Evolutionary conservation across 257 asterid species (phyloP).

Genomic region (Cruciata laevipes): DNA sequence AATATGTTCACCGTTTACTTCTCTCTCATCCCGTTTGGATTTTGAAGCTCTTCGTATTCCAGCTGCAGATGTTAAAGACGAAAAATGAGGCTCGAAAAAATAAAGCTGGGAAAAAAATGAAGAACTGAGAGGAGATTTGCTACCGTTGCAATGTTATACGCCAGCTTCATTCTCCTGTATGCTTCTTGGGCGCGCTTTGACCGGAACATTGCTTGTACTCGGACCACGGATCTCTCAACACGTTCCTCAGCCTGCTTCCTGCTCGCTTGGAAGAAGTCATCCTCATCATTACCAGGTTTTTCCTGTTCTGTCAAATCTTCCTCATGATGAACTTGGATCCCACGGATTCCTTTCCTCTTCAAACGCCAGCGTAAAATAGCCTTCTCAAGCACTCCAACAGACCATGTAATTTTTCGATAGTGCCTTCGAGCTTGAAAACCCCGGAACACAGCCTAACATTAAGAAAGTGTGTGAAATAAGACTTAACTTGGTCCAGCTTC

Average conservation of each 20-base stretch:
- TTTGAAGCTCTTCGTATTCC: slow-evolving; percentile 43
- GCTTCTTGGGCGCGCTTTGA: slow-evolving; percentile 88
- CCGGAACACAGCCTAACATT: slow-evolving; percentile 62
- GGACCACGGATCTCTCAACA: slow-evolving; percentile 81
- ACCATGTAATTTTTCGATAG: slow-evolving; percentile 71
- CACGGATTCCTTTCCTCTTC: slow-evolving; percentile 90
- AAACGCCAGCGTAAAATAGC: slow-evolving; percentile 89
- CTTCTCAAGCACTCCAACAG: slow-evolving; percentile 91
- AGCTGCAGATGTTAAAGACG: slow-evolving; percentile 34
- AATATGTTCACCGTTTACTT: neutral
- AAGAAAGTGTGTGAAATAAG: neutral
- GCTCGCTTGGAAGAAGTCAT: slow-evolving; percentile 84
- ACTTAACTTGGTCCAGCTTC: neutral
- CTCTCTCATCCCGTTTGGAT: slow-evolving; percentile 42
- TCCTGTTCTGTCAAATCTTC: slow-evolving; percentile 25
- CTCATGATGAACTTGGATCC: slow-evolving; percentile 57
- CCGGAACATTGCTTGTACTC: slow-evolving; percentile 94
- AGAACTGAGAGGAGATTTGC: neutral
- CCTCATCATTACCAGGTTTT: slow-evolving; percentile 45
- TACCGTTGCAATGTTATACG: slow-evolving; percentile 54
- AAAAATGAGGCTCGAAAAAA: neutral
- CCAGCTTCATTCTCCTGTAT: slow-evolving; percentile 83
- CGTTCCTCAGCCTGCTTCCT: slow-evolving; percentile 98
- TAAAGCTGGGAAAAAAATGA: neutral
- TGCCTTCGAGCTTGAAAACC: slow-evolving; percentile 80